Evolutionary conservation across 2,329 filamentous ascomycete genomes (phyloP).

Genomic region (Rachicladosporium sp.): DNA sequence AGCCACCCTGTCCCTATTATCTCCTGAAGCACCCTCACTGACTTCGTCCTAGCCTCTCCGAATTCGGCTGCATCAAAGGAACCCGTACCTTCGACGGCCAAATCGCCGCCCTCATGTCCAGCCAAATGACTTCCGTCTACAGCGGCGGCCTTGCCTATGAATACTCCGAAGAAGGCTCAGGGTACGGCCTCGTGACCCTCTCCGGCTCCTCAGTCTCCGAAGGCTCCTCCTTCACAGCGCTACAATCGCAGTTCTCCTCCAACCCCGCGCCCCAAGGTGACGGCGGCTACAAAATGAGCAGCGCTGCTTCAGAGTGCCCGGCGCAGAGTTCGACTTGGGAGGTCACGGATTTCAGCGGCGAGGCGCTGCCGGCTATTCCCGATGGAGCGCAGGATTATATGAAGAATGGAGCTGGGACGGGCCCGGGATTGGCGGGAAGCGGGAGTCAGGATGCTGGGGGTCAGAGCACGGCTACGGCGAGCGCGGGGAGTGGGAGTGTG

Average conservation of each 20-base stretch:
- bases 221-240: constrained; percentile 48
- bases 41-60: constrained; percentile 52
- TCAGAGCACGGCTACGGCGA: constrained; percentile 35
- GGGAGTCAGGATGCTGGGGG: constrained; percentile 46
- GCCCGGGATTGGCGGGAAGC: constrained; percentile 41
- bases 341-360: constrained; percentile 35
- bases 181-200: constrained; percentile 69
- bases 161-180: constrained; percentile 68
- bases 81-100: constrained; percentile 65
- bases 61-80: constrained; percentile 83
- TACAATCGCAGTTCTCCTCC: constrained; percentile 39
- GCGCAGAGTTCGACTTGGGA: constrained; percentile 43
- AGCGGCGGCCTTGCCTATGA: constrained; percentile 95
- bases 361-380: constrained; percentile 44
- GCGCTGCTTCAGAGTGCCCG: constrained; percentile 43
- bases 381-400: constrained; percentile 43
- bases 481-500: constrained; percentile 38
- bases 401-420: constrained; percentile 45
- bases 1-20: too few relatives aligned
- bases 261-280: constrained; percentile 42
- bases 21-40: constrained; percentile 9
- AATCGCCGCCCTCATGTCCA: constrained; percentile 64
- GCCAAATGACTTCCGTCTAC: constrained; percentile 78
- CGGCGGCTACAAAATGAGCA: constrained; percentile 46
- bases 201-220: constrained; percentile 39